phyloP scores from a whole-genome alignment of 2,329 filamentous ascomycete genomes.

The Paecilomyces niveus region DNA sequence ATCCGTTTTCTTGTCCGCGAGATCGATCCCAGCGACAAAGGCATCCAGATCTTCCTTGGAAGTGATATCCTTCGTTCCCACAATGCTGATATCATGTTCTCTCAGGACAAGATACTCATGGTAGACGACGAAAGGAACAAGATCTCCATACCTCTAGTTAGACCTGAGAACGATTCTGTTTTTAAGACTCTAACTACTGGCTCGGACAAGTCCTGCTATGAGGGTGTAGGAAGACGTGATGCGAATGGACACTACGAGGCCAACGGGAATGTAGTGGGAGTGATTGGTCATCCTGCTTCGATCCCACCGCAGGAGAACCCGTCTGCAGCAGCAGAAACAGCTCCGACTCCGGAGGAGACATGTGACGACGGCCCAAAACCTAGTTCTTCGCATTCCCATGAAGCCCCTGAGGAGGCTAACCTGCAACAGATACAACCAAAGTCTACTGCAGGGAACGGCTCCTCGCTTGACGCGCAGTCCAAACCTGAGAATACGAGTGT shows the following conservation, averaged over 20 bases:
- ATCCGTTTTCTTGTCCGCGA: slow-evolving; percentile 69
- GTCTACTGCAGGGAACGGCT: slow-evolving; percentile 20
- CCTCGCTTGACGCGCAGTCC: slow-evolving; percentile 16
- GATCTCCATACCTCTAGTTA: slow-evolving; percentile 81
- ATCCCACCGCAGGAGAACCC: slow-evolving; percentile 15
- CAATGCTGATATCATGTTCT: slow-evolving; percentile 86
- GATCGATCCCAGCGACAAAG: slow-evolving; percentile 43
- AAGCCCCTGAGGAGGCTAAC: slow-evolving; percentile 9
- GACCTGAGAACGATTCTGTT: slow-evolving; percentile 75
- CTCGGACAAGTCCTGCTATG: slow-evolving; percentile 14
- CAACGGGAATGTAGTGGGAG: slow-evolving; percentile 19
- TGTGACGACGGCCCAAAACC: slow-evolving; percentile 15
- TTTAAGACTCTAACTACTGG: slow-evolving; percentile 72
- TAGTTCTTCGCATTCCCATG: slow-evolving; percentile 6
- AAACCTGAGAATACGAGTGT: slow-evolving; percentile 46
- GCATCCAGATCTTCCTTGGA: slow-evolving; percentile 80
- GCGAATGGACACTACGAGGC: slow-evolving; percentile 1
- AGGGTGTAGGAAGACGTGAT: slow-evolving; percentile 2
- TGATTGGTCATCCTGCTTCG: slow-evolving; percentile 24
- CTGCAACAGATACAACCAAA: slow-evolving; percentile 13
- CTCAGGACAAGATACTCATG: slow-evolving; percentile 79
- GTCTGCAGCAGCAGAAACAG: slow-evolving; percentile 18
- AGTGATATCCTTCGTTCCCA: slow-evolving; percentile 80
- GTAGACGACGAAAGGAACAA: slow-evolving; percentile 83
- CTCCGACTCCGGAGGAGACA: slow-evolving; percentile 15